Percentiles rank a stretch among this genome's conserved stretches.
Conservation (phyloP, 345 rosid genomes). For the Bruguiera parviflora region DNA sequence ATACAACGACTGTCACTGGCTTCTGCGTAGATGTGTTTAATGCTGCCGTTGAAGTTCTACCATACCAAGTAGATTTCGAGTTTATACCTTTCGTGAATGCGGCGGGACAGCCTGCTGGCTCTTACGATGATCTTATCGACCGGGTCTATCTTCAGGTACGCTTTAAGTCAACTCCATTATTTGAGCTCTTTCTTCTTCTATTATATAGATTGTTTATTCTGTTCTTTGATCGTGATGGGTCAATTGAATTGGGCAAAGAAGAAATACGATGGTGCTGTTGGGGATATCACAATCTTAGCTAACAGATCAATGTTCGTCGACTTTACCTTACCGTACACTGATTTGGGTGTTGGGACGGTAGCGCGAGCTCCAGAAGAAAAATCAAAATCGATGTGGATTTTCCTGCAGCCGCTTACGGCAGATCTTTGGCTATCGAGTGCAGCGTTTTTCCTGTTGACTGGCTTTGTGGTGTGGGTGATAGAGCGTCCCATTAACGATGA, state of each 20-base stretch:
- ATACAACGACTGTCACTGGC: constrained; percentile 18
- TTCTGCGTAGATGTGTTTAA: constrained; percentile 32
- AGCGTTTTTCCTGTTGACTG: constrained; percentile 36
- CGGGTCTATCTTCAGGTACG: constrained; percentile 15
- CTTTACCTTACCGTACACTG: constrained; percentile 46
- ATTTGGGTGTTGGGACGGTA: constrained; percentile 35
- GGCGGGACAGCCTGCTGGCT: not conserved
- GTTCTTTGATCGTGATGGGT: too few relatives aligned
- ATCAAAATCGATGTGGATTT: constrained; percentile 40
- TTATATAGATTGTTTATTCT: too few relatives aligned
- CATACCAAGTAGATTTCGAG: too few relatives aligned
- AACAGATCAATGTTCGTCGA: constrained; percentile 35
- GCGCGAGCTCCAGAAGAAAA: constrained; percentile 4
- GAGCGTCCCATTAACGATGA: constrained; percentile 37
- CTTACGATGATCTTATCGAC: constrained; percentile 22
- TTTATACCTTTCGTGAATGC: too few relatives aligned
- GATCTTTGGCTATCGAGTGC: constrained; percentile 47
- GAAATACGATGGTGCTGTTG: constrained; percentile 28
- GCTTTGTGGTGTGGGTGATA: constrained; percentile 46
- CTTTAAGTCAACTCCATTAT: not conserved
- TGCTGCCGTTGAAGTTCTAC: constrained; percentile 7
- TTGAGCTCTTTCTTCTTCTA: too few relatives aligned
- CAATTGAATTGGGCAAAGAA: constrained; percentile 1
- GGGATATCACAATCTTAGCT: constrained; percentile 26
- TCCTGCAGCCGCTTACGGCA: constrained; percentile 44